phyloP scores from a whole-genome alignment of 2,329 filamentous ascomycete genomes.

The Penicillium occitanis region DNA sequence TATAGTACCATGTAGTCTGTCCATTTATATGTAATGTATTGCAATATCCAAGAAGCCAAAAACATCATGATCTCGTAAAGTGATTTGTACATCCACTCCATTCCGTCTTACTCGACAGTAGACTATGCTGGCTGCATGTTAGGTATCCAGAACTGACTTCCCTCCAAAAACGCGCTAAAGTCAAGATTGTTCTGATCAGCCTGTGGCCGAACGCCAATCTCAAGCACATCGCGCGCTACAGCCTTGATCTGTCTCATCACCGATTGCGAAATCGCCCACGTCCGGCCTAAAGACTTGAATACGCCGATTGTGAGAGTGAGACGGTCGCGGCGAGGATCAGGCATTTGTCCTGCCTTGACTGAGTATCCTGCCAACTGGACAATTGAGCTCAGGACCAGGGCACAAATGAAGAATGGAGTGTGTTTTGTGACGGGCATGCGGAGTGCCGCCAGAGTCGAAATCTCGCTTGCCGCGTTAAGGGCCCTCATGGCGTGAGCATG shows the following conservation, averaged over 20 bases:
- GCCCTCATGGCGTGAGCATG: slow-evolving; percentile 72
- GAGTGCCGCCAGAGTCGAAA: slow-evolving; percentile 70
- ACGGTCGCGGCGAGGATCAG: slow-evolving; percentile 61
- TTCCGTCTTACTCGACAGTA: not conserved
- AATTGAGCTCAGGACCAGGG: slow-evolving; percentile 74
- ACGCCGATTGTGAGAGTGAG: slow-evolving; percentile 78
- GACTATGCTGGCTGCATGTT: slow-evolving; percentile 22
- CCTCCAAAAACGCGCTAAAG: slow-evolving; percentile 36
- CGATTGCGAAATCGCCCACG: slow-evolving; percentile 70
- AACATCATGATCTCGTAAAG: slow-evolving; percentile 6
- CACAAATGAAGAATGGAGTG: slow-evolving; percentile 81
- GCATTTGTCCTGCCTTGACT: slow-evolving; percentile 56
- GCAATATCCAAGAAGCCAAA: not conserved
- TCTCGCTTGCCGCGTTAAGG: slow-evolving; percentile 72
- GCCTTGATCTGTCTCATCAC: slow-evolving; percentile 72
- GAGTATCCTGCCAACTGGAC: slow-evolving; percentile 80
- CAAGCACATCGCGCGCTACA: slow-evolving; percentile 72
- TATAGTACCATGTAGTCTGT: not conserved
- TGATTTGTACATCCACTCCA: not conserved
- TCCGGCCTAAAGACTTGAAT: slow-evolving; percentile 64
- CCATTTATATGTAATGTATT: not conserved
- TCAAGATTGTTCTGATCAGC: slow-evolving; percentile 35
- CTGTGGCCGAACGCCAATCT: slow-evolving; percentile 39
- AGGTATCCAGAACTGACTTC: slow-evolving; percentile 36
- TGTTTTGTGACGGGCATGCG: slow-evolving; percentile 64